phyloP scores from a whole-genome alignment of 2,329 filamentous ascomycete species.

The Achaetomium macrosporum region DNA sequence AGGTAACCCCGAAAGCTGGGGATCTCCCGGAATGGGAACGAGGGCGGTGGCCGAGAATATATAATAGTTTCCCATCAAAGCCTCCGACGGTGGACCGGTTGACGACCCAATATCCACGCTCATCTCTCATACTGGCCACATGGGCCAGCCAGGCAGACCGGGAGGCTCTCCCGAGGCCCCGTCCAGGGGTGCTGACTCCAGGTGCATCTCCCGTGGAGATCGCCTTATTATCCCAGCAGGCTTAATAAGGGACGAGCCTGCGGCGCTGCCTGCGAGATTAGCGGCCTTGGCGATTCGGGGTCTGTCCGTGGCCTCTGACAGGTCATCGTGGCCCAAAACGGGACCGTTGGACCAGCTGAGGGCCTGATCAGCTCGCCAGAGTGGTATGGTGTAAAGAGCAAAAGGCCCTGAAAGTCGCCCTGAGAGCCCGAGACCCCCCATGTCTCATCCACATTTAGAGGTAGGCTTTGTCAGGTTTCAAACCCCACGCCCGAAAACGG shows the following conservation, averaged over 20 bases:
- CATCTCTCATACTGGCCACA: conserved; percentile 7
- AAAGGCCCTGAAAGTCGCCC: background rate
- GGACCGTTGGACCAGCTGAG: too few species aligned
- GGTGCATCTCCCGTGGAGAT: conserved; percentile 2
- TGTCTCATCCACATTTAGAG: conserved; percentile 1
- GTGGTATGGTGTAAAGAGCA: too few species aligned
- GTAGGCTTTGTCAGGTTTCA: background rate
- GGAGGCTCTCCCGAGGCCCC: conserved; percentile 6
- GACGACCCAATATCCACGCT: background rate
- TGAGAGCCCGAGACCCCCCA: background rate
- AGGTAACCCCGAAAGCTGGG: too few species aligned
- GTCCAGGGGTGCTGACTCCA: conserved; percentile 1
- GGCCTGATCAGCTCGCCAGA: too few species aligned
- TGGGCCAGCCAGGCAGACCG: conserved; percentile 4
- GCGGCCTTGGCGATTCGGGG: background rate
- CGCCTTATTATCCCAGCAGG: background rate
- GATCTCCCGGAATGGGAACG: background rate
- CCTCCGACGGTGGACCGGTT: background rate
- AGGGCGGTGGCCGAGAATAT: background rate
- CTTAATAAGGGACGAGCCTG: background rate
- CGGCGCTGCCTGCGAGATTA: background rate
- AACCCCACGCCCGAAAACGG: conserved; percentile 16
- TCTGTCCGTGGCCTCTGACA: background rate
- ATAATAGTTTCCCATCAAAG: background rate
- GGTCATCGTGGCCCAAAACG: too few species aligned